These are phyloP conservation scores for Eimeria falciformis DNA, from an alignment of 169 alveolate species.

Conservation along the genomic window DNA sequence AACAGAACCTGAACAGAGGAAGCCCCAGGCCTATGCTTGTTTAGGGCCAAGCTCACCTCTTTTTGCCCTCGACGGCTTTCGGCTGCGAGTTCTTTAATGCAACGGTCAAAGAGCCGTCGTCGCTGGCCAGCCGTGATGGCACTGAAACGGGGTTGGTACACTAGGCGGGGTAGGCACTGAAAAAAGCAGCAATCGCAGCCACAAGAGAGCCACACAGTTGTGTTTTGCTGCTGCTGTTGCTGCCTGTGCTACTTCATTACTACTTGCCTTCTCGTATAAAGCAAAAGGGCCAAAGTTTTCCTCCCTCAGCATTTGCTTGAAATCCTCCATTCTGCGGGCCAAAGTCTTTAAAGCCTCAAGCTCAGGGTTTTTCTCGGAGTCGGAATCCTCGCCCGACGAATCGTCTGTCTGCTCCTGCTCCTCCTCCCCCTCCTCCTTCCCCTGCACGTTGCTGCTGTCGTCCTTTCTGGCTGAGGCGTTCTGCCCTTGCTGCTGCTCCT, in stretches of 20 bases:
- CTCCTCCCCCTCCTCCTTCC: not conserved
- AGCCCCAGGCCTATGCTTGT: not conserved
- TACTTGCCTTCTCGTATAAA: constrained; percentile 53
- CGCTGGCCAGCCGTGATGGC: constrained; percentile 70
- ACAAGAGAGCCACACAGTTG: no score
- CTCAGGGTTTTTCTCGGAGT: not conserved
- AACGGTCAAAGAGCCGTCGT: constrained; percentile 65
- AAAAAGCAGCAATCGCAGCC: not conserved
- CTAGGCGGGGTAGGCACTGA: constrained; percentile 67
- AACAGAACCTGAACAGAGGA: not conserved
- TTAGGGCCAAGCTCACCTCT: constrained; percentile 47
- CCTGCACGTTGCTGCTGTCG: constrained; percentile 35
- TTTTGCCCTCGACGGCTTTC: constrained; percentile 55
- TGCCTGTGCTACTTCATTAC: no score
- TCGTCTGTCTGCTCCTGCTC: not conserved
- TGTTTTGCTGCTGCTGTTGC: no score
- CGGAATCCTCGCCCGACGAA: constrained; percentile 7
- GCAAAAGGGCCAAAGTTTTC: constrained; percentile 68
- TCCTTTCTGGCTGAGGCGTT: constrained; percentile 9
- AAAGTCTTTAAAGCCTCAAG: not conserved
- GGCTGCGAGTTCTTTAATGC: constrained; percentile 62
- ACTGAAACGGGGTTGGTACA: constrained; percentile 69
- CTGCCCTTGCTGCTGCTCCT: constrained; percentile 1
- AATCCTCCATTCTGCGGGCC: constrained; percentile 38
- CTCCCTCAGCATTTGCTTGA: constrained; percentile 70